Percentiles rank a stretch among this genome's conserved stretches.
Evolutionary conservation across 1,139 yeast species (phyloP).

Genomic region (Kurtzmaniella quercitrusa): DNA sequence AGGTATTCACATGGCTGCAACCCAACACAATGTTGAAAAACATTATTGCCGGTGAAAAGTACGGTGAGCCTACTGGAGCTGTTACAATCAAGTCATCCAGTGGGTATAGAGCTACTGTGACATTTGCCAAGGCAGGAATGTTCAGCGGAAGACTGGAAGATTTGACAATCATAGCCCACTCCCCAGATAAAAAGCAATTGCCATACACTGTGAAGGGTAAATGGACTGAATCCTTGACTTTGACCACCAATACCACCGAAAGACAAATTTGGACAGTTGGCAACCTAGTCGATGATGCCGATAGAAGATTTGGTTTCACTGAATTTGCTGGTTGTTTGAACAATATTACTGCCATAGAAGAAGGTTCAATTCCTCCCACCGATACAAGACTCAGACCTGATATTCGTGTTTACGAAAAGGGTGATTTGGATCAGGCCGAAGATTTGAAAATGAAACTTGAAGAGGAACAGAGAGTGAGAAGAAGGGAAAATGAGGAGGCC

Average conservation of each 20-base stretch:
- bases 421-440: conserved; percentile 70
- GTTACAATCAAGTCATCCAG: conserved; percentile 63
- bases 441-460: conserved; percentile 62
- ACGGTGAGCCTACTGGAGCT: conserved; percentile 80
- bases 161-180: conserved; percentile 52
- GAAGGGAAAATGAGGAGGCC: conserved; percentile 53
- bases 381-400: conserved; percentile 93
- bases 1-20: conserved; percentile 71
- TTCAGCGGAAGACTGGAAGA: conserved; percentile 87
- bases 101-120: conserved; percentile 67
- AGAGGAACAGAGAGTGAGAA: conserved; percentile 73
- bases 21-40: conserved; percentile 83
- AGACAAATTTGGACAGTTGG: conserved; percentile 65
- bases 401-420: conserved; percentile 65
- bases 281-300: conserved; percentile 53
- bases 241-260: conserved; percentile 39
- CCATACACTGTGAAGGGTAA: conserved; percentile 56
- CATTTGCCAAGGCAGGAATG: conserved; percentile 71
- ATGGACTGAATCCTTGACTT: conserved; percentile 66
- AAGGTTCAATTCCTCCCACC: conserved; percentile 66
- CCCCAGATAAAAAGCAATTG: conserved; percentile 31
- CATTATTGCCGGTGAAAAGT: conserved; percentile 91
- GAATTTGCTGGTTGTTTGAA: conserved; percentile 77
- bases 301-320: conserved; percentile 79
- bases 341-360: conserved; percentile 69